Base-by-base conservation (phyloP, 257 asterid genomes). In the Gynochthodes officinalis region DNA sequence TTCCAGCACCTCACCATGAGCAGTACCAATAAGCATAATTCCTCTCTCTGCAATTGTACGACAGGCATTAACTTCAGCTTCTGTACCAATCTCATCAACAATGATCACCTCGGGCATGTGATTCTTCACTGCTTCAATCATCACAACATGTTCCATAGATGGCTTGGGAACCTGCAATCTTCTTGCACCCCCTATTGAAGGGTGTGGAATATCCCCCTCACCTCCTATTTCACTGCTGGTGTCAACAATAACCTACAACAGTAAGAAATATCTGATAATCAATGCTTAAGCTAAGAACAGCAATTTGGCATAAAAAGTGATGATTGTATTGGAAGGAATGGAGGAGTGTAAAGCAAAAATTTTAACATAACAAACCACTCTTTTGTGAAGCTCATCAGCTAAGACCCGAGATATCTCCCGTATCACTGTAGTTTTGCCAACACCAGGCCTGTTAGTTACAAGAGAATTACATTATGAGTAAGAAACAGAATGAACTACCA, bases 31-130 rank as follows among this genome's bases (percentile, higher is more conserved):
- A 81, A 91, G 92, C 97, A 91, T 89, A 48, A 91, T 89, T 59
- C 97, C 96, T 87, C 96, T 87, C 83, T 91, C 90, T 27, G 92
- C 90, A 70, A 91, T 87, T 63, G 92, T 80, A 60, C 92, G 87
- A 65, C 97, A 91, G 74, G 96, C 96, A 61, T 79, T 83, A 73
- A 89, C 96, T 77, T 91, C 97, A 73, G 89, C 86, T 76, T 83
- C 87, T 49, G 94, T 87, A 59, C 97, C 86, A 73, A 91, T 89
- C 86, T 89, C 97, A 75, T 91, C 96, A 57, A 89, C 80, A 71
- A 91, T 82, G 67, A 89, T 91, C 78, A 91, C 96, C 85, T 91
- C 89, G 33, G 97, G 97, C 96, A 87, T 91, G 86, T 91, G 96
- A 78, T 89, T 91, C 80, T 91, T 92, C 77, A 89, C 89, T 70